Base-by-base conservation (phyloP, 1,284 basidiomycete species). In the Rhodotorula sp. region DNA sequence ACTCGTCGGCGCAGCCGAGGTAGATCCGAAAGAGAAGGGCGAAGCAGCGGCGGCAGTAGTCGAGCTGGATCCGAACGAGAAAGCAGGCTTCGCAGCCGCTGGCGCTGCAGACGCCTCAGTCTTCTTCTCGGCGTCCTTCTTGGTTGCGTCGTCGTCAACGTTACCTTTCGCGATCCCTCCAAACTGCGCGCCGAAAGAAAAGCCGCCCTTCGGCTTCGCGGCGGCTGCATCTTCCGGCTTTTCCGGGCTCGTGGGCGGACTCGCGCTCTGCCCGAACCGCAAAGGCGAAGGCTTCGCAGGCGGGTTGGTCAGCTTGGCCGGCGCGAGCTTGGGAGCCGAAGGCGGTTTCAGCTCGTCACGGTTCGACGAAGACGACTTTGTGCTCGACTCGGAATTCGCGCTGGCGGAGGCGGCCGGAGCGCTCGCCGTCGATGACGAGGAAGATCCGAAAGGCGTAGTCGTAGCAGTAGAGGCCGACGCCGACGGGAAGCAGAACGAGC, bases 401-500 rank as follows among this genome's bases (percentile, higher is more conserved):
- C 34, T 31, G 15, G 58, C 21, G 1, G 58, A 47, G 15, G 54
- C 8, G 54, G 29, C 18, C 23, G 57, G n/a, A 6, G 58, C 58
- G 18, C 51, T 12, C 7, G 34, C 34, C 34, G 62, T 6, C 3
- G 52, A 3, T 3, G 62, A 47, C 1, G 51, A 26, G 20, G 64
- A 23, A 18, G 31, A 21, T n/a, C 23, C 21, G 21, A 29, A n/a
- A 10, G 68, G 21, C 4, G 51, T 10, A 10, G 68, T 34, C 5
- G 64, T 14, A 48, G 52, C 21, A 48, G 52, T 58, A n/a, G 62
- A 21, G 20, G 6, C 64, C 8, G 39, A 43, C 5, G 69, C 64
- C 16, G 70, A 29, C 3, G 77, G 75, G 66, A 79, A 77, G 6
- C 72, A 49, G 71, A 79, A 79, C 14, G 52, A 51, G 62, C 76